Evolutionary conservation across 306 rosid species (phyloP), one percentile per base, ranked within the genome.

Genomic region (Castanea sativa): DNA sequence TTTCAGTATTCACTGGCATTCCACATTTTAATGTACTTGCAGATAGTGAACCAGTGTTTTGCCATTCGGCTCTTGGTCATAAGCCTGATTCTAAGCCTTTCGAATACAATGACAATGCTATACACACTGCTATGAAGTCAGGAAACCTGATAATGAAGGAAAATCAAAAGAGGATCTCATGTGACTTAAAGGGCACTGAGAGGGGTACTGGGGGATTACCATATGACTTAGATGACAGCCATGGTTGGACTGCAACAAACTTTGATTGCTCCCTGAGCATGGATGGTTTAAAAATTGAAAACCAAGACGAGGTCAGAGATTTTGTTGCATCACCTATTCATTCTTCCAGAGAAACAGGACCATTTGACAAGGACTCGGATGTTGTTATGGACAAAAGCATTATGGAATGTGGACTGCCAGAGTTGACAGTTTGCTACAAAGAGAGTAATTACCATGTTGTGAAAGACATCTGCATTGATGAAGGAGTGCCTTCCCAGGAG

Each of bases 391-490:
- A 90, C 79, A 89, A 85, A 83, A 84, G 89, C 70, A 83, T 85
- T 32, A 65, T 76, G 19, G 94, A 89, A 79, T 95, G 86, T 74
- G 91, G 87, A 81, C 73, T 84, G 75, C 92, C 97, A 20, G 89
- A 92, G 69, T 21, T 83, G 49, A 86, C 73, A 51, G 89, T 88
- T 73, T 82, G 91, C 76, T 92, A 80, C 86, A 87, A 81, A 69
- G 98, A 89, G 77, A 86, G 79, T 73, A 73, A 27, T 85, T 84
- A 80, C 80, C 82, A 83, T 85, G 84, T 70, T 45, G 83, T 96
- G 56, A 96, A 96, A 86, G 98, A 93, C 75, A 96, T 96, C 59
- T 90, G 97, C 55, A 80, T 93, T 16, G 99, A 93, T 55, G 89
- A 93, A 57, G 94, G 97, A 59, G 87, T 87, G 35, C 89, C 81